Evolutionary conservation across 2,329 filamentous ascomycete genomes (phyloP).

Genomic region (Lachnellula arida): DNA sequence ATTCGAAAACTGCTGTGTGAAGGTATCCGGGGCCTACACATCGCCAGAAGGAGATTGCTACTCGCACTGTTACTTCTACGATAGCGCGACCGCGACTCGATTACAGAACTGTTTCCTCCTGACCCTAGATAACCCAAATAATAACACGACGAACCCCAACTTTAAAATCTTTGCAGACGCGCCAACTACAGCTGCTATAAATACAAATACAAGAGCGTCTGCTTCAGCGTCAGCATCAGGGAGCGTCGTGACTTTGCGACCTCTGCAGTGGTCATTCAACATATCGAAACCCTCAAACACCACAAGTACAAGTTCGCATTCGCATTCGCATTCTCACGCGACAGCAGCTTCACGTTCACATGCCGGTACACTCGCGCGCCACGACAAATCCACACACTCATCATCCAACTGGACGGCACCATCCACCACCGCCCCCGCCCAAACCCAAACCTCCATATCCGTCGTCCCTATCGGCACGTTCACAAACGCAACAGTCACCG

Average conservation of each 20-base stretch:
- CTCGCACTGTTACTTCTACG: not conserved
- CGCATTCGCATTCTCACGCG: no score
- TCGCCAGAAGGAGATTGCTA: not conserved
- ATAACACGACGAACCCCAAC: not conserved
- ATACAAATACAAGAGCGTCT: constrained; percentile 8
- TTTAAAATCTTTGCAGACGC: not conserved
- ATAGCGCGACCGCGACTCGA: not conserved
- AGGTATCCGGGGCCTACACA: not conserved
- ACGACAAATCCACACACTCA: no score
- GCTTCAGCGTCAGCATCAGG: not conserved
- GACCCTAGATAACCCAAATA: not conserved
- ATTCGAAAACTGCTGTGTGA: not conserved
- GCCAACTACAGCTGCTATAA: not conserved
- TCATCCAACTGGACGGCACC: not conserved
- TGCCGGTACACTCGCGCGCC: no score
- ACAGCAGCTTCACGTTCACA: no score
- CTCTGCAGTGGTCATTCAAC: no score
- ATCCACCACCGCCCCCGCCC: not conserved
- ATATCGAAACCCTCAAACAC: no score
- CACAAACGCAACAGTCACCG: not conserved
- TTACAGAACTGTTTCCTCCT: not conserved
- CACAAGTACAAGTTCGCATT: no score
- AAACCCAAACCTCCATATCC: not conserved
- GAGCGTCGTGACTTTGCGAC: no score
- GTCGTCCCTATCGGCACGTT: not conserved